Evolutionary conservation across 2,329 filamentous ascomycete species (phyloP).

Genomic region (Alternaria brassicicola): DNA sequence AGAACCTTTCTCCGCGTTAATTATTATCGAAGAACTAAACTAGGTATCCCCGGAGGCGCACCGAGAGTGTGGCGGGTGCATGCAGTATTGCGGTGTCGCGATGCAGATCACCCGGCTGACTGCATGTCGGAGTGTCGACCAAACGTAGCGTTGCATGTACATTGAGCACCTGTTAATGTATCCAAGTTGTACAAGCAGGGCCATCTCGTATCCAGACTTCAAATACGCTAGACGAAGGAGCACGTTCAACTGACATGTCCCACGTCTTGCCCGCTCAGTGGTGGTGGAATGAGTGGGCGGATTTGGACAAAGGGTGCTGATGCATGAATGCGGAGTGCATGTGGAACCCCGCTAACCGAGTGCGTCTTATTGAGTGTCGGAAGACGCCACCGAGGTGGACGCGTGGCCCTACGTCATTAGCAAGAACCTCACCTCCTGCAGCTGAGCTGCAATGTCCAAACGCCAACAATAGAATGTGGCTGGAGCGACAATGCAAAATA

Average conservation of each 20-base stretch:
- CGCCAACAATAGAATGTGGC: background rate
- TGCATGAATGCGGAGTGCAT: conserved; percentile 5
- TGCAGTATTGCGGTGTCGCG: background rate
- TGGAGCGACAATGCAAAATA: background rate
- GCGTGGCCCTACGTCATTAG: conserved; percentile 10
- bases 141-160: background rate
- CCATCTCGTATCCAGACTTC: background rate
- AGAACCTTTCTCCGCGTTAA: background rate
- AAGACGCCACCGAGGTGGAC: background rate
- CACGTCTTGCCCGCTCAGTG: background rate
- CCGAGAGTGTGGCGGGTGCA: background rate
- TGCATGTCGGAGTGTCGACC: background rate
- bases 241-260: background rate
- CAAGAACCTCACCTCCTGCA: background rate
- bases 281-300: background rate
- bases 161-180: background rate
- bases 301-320: background rate
- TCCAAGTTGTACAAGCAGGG: background rate
- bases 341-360: background rate
- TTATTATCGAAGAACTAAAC: background rate
- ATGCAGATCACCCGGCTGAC: conserved; percentile 1
- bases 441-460: background rate
- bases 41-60: background rate
- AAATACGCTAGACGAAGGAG: background rate
- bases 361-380: conserved; percentile 1